A percentile compares a stretch with the other conserved stretches of the same genome.
Conservation (phyloP, 2,329 filamentous ascomycete species). For the Diaporthe longicolla region DNA sequence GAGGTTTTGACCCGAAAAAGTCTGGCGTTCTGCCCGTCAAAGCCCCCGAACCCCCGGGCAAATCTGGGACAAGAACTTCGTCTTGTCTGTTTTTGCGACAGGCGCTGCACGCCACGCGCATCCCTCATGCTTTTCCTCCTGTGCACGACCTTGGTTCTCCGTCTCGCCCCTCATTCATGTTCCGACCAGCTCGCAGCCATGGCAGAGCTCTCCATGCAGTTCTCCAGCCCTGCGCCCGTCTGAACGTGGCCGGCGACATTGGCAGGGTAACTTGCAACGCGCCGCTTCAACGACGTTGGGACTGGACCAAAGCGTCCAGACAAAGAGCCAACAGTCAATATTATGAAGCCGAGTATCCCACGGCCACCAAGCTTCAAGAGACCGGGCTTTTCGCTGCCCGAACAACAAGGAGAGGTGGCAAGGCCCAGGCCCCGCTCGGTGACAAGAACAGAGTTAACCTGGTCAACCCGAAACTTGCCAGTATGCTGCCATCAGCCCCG, state of each 20-base stretch:
- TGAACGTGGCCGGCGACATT: background rate
- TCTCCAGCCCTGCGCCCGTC: conserved; percentile 27
- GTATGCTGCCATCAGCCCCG: background rate
- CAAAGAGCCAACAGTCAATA: fast-evolving
- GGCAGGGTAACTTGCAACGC: background rate
- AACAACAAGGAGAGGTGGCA: background rate
- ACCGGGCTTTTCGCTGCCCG: background rate
- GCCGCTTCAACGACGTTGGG: background rate
- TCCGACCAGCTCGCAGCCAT: conserved; percentile 34
- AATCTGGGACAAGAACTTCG: background rate
- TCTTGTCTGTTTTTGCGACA: background rate
- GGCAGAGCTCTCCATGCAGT: conserved; percentile 35
- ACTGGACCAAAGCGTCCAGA: background rate
- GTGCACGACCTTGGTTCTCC: background rate
- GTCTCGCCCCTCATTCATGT: conserved; percentile 36
- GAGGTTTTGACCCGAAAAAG: background rate
- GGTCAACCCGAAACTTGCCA: conserved; percentile 56
- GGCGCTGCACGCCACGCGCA: background rate
- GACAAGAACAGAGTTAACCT: conserved; percentile 66
- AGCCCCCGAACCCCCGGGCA: background rate
- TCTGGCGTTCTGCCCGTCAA: conserved; percentile 15
- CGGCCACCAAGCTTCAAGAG: conserved; percentile 21
- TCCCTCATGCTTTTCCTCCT: background rate
- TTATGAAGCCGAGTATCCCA: background rate
- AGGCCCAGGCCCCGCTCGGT: conserved; percentile 34